phyloP scores from a whole-genome alignment of 768 basidiomycete genomes.

The Pulveroboletus sp. region DNA sequence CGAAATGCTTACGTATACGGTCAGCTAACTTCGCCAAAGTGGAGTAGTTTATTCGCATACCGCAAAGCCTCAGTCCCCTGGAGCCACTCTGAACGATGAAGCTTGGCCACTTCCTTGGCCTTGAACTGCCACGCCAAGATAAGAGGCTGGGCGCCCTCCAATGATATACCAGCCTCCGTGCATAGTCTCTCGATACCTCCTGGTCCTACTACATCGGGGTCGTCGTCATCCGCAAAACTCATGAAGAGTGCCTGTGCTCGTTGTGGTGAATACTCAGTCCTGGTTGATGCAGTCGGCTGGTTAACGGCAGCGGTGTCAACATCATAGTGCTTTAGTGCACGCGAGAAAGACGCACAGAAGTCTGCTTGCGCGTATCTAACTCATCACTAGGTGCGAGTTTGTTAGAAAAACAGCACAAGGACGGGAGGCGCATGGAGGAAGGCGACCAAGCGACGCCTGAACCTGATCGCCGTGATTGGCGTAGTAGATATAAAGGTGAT shows the following conservation, averaged over 20 bases:
- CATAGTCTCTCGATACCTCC: slow-evolving; percentile 72
- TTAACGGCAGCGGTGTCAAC: background rate
- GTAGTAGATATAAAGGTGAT: slow-evolving; percentile 10
- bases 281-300: slow-evolving; percentile 4
- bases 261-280: slow-evolving; percentile 43
- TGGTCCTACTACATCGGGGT: slow-evolving; percentile 51
- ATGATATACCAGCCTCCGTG: slow-evolving; percentile 59
- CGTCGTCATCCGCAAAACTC: slow-evolving; percentile 54
- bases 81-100: slow-evolving; percentile 68
- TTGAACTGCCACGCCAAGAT: slow-evolving; percentile 73
- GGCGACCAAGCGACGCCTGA: slow-evolving; percentile 25
- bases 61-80: slow-evolving; percentile 44
- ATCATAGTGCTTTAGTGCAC: background rate
- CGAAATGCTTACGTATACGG: slow-evolving; percentile 38
- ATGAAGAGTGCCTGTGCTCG: slow-evolving; percentile 55
- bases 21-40: background rate
- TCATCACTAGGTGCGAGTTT: slow-evolving; percentile 48
- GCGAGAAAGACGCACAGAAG: slow-evolving; percentile 24
- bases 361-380: slow-evolving; percentile 31
- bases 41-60: slow-evolving; percentile 30
- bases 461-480: slow-evolving; percentile 20
- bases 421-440: slow-evolving; percentile 55
- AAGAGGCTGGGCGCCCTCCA: slow-evolving; percentile 70
- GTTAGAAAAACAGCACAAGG: slow-evolving; percentile 62
- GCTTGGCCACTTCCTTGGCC: slow-evolving; percentile 67